Evolutionary conservation across 179 eudicot genomes (phyloP).

Genomic region (Corrigiola litoralis): DNA sequence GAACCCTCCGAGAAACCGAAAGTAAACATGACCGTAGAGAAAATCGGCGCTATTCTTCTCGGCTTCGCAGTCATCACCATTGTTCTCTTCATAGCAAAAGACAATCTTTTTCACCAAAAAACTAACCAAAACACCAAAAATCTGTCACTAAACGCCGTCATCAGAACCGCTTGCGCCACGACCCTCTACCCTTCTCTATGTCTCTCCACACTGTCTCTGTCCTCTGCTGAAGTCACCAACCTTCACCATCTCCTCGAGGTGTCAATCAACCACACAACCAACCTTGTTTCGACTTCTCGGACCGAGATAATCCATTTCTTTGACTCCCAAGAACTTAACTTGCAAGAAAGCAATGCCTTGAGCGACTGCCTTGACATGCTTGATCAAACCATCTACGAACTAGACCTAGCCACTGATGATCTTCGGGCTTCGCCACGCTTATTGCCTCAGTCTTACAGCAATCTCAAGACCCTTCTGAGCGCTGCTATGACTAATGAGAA

Average conservation of each 20-base stretch:
- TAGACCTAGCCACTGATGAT: constrained; percentile 30
- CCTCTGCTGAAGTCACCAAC: constrained; percentile 3
- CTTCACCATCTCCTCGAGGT: constrained; percentile 22
- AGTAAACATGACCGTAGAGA: constrained; percentile 8
- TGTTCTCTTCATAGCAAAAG: constrained; percentile 10
- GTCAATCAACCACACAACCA: constrained; percentile 32
- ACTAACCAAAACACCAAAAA: background rate
- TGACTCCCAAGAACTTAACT: constrained; percentile 11
- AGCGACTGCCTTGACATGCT: constrained; percentile 51
- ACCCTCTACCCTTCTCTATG: constrained; percentile 45
- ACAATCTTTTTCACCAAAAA: background rate
- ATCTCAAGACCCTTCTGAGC: constrained; percentile 57
- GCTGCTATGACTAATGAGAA: constrained; percentile 76
- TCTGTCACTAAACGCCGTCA: constrained; percentile 15
- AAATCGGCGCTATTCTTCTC: background rate
- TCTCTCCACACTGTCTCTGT: constrained; percentile 27
- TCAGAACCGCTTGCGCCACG: constrained; percentile 36
- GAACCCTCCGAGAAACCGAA: constrained; percentile 7
- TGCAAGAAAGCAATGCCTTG: constrained; percentile 35
- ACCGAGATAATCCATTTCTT: constrained; percentile 18
- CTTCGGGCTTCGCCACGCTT: constrained; percentile 4
- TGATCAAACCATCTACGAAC: constrained; percentile 58
- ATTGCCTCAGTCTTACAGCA: constrained; percentile 20
- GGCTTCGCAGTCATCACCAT: constrained; percentile 11
- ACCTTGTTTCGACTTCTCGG: constrained; percentile 11